These are phyloP conservation scores for Pterocarpus macrocarpus DNA, from an alignment of 306 rosid genomes.

Conservation along the genomic window DNA sequence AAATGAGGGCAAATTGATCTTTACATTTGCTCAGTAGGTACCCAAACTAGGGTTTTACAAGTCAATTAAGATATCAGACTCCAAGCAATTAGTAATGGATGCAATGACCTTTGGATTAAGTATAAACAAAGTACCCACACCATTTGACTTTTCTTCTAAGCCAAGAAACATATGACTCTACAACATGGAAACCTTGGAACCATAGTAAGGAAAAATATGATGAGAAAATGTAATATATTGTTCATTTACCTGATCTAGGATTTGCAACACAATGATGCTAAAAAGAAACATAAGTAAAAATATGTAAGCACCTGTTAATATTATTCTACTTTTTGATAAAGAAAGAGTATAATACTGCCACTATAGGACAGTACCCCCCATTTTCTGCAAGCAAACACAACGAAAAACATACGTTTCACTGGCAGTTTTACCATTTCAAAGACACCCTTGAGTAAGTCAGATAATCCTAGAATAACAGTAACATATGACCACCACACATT, in stretches of 20 bases:
- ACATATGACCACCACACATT: constrained; percentile 3
- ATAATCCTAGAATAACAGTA: constrained; percentile 31
- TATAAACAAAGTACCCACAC: not conserved
- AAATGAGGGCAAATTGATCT: not conserved
- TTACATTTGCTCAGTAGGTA: constrained; percentile 7
- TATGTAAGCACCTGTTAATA: not conserved
- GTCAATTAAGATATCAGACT: constrained; percentile 34
- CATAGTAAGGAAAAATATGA: constrained; percentile 18
- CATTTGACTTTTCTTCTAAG: not conserved
- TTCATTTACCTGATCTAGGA: constrained; percentile 3
- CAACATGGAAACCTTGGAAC: constrained; percentile 40
- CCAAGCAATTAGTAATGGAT: constrained; percentile 9
- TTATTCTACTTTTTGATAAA: not conserved
- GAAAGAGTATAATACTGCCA: not conserved
- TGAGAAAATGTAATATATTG: constrained; percentile 5
- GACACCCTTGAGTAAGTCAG: constrained; percentile 9
- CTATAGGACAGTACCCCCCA: not conserved
- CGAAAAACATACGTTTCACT: not conserved
- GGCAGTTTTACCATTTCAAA: constrained; percentile 1
- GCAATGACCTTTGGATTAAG: constrained; percentile 25
- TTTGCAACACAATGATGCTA: constrained; percentile 6
- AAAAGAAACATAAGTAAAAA: constrained; percentile 22
- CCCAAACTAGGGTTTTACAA: not conserved
- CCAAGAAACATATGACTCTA: constrained; percentile 11
- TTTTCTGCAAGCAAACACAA: not conserved